Base-by-base conservation (phyloP, 2,329 filamentous ascomycete species). In the Sporothrix globosa region DNA sequence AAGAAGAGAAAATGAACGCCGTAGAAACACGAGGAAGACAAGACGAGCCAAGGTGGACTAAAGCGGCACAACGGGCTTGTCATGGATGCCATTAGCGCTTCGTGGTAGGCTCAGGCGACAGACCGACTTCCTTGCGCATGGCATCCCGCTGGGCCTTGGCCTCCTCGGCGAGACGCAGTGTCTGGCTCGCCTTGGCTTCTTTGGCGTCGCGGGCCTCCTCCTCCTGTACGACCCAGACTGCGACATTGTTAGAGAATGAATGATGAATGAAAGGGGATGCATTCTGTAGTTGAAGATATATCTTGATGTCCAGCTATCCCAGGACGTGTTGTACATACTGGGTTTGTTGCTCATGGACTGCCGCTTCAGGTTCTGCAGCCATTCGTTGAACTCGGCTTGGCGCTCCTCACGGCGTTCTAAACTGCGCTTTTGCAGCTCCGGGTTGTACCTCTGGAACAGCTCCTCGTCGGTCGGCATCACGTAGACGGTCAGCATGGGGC, bases 291-390 rank as follows among this genome's bases (percentile, higher is more conserved):
- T 4, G 4, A 9, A 9, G 48, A 21, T 50, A 9, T 34, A 9
- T 34, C 34, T 34, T 44, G 11, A 44, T 44, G 11, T 4, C 2
- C 4, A 13, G 41, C 41, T 13, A 4, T 13, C 11, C 41, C 17
- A 3, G 11, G 48, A 7, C 19, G 48, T n/a, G n/a, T 9, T 58
- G 6, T 27, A 83, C 90, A 72, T 85, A 97, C 93, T 97, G 56
- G 92, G 92, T 82, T 95, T 97, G 78, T 97, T 91, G 17, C 91
- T 96, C 82, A 94, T 96, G 34, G 92, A 92, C 79, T 94, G 92
- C 76, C 95, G 88, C 84, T 97, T 97, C 78, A 99, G 81, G 76
- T 90, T 89, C 65, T 78, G 86, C 39, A 97, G 91, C 77, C 97
- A 98, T 70, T 93, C 87, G 77, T 97, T 92, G 76, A 97, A 97